phyloP scores from a whole-genome alignment of 2,329 filamentous ascomycete species.

The Corinectria fuckeliana region DNA sequence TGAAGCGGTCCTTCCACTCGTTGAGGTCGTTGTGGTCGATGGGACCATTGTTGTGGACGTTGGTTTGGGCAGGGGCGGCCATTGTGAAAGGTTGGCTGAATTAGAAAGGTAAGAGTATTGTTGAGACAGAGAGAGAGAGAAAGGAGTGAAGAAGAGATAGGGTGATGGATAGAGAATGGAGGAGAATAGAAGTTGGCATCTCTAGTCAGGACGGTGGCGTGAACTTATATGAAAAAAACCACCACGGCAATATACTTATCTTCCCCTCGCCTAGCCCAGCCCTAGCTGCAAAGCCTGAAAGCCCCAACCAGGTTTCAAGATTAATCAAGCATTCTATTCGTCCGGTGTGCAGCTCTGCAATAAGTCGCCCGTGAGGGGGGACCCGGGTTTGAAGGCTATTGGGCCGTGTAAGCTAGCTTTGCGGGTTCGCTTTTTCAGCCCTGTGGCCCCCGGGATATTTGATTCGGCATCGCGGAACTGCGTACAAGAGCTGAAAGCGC shows the following conservation, averaged over 20 bases:
- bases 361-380: too few relatives aligned
- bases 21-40: conserved; percentile 52
- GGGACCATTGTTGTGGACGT: conserved; percentile 40
- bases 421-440: conserved; percentile 28
- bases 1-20: conserved; percentile 53
- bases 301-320: not conserved
- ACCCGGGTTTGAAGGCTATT: too few relatives aligned
- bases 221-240: conserved; percentile 13
- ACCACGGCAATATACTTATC: not conserved
- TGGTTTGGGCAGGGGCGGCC: conserved; percentile 25
- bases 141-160: conserved; percentile 16
- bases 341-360: too few relatives aligned
- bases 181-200: not conserved
- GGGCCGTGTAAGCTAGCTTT: too few relatives aligned
- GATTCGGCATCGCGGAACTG: conserved; percentile 26
- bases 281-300: not conserved
- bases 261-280: not conserved
- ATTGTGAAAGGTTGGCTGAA: conserved; percentile 18
- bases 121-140: conserved; percentile 5
- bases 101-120: not conserved
- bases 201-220: not conserved
- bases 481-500: conserved; percentile 27
- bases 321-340: conserved; percentile 19
- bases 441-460: conserved; percentile 25
- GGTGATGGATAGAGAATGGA: conserved; percentile 2